These are phyloP conservation scores for Mycosarcoma mackinlayi DNA, from an alignment of 1,284 basidiomycete species.

Conservation along the genomic window DNA sequence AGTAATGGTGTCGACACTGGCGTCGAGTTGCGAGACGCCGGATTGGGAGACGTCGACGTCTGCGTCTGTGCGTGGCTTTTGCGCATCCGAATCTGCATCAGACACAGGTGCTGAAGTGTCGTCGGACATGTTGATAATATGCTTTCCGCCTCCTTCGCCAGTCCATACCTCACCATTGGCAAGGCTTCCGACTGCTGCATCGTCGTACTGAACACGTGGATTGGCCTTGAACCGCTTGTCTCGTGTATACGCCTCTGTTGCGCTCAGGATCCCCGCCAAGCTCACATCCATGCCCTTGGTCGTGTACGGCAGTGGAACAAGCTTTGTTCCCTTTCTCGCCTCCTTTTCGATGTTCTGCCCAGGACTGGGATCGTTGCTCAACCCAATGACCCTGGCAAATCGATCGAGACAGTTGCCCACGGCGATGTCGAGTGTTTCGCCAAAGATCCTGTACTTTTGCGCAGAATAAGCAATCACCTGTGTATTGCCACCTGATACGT, in stretches of 20 bases:
- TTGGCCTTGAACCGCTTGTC: slow-evolving; percentile 57
- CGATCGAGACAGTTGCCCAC: slow-evolving; percentile 98
- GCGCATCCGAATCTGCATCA: neutral
- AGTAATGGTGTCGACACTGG: slow-evolving; percentile 73
- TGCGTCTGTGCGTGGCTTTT: slow-evolving; percentile 12
- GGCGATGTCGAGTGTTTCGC: slow-evolving; percentile 98
- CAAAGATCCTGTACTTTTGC: slow-evolving; percentile 97
- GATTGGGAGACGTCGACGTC: slow-evolving; percentile 39
- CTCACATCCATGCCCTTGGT: slow-evolving; percentile 99
- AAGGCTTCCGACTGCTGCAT: slow-evolving; percentile 51
- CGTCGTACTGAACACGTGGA: slow-evolving; percentile 4
- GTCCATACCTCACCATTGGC: slow-evolving; percentile 61
- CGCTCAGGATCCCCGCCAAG: slow-evolving; percentile 89
- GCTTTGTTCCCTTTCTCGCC: slow-evolving; percentile 82
- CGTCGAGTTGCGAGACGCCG: slow-evolving; percentile 27
- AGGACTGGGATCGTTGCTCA: slow-evolving; percentile 95
- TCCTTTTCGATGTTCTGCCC: slow-evolving; percentile 99
- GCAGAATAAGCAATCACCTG: slow-evolving; percentile 97
- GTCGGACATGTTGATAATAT: slow-evolving; percentile 45
- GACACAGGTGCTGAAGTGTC: neutral
- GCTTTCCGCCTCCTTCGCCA: slow-evolving; percentile 57
- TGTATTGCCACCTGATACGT: slow-evolving; percentile 98
- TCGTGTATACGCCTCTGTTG: slow-evolving; percentile 83
- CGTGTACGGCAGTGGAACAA: slow-evolving; percentile 88
- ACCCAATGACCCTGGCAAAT: slow-evolving; percentile 93